phyloP scores from a whole-genome alignment of 768 basidiomycete species.

The Leccinum disarticulatum region DNA sequence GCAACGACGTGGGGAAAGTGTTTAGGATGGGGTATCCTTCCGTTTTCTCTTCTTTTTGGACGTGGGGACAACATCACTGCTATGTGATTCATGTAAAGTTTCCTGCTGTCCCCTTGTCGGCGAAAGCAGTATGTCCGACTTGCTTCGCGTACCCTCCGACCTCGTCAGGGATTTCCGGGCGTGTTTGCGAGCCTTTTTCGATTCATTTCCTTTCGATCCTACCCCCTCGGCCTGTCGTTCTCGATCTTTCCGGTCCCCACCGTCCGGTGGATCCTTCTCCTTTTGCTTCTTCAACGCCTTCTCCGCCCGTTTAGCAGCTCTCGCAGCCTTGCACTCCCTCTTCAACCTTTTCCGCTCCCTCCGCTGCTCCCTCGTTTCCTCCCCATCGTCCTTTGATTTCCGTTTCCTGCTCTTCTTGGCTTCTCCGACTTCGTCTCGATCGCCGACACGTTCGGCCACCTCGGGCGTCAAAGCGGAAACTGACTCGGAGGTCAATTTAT shows the following conservation, averaged over 20 bases:
- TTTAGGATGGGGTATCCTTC: conserved; percentile 20
- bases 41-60: conserved; percentile 24
- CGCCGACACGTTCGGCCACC: neutral
- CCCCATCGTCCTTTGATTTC: conserved; percentile 4
- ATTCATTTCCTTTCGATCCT: neutral
- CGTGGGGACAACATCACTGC: neutral
- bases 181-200: conserved; percentile 10
- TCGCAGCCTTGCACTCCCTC: conserved; percentile 22
- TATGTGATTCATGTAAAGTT: neutral
- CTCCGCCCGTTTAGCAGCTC: conserved; percentile 12
- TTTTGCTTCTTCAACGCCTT: conserved; percentile 4
- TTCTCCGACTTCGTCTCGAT: neutral
- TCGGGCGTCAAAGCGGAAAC: neutral
- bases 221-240: neutral
- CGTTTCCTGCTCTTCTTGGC: conserved; percentile 8
- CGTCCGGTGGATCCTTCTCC: neutral
- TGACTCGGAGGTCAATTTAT: neutral
- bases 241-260: neutral
- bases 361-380: conserved; percentile 21
- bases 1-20: neutral
- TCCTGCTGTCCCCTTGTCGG: conserved; percentile 7
- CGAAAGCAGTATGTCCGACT: neutral
- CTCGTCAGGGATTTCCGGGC: conserved; percentile 9
- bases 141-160: conserved; percentile 2
- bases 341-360: conserved; percentile 26